Conservation (phyloP, 371 early-diverging fungal species). For the Rhizopus delemar region DNA sequence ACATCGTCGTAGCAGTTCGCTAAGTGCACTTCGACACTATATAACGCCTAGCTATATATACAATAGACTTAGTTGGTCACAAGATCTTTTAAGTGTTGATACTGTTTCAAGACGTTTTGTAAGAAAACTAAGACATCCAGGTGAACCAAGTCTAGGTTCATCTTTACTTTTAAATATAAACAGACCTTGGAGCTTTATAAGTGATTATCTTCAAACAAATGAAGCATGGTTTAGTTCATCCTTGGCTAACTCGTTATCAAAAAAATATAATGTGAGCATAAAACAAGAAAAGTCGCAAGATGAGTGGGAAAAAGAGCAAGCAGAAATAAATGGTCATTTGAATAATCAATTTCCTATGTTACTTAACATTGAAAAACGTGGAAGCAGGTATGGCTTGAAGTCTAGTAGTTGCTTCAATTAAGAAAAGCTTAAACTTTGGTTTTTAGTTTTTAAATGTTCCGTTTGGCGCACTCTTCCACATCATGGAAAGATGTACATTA, state of each 20-base stretch:
- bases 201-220: not conserved
- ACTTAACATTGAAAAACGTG: slow-evolving; percentile 50
- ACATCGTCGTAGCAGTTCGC: slow-evolving; percentile 8
- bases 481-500: slow-evolving; percentile 66
- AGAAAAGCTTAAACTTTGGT: not conserved
- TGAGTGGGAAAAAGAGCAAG: slow-evolving; percentile 20
- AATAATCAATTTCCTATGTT: slow-evolving; percentile 56
- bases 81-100: not conserved
- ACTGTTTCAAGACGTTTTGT: not conserved
- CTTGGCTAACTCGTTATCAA: not conserved
- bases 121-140: not conserved
- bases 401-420: not conserved
- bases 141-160: not conserved
- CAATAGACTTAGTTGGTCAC: slow-evolving; percentile 4
- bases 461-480: slow-evolving; percentile 52
- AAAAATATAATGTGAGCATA: not conserved
- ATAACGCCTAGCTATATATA: slow-evolving; percentile 13
- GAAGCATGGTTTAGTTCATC: not conserved
- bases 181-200: not conserved
- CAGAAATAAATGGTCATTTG: slow-evolving; percentile 38
- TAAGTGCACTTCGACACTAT: slow-evolving; percentile 11
- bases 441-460: slow-evolving; percentile 34
- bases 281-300: not conserved
- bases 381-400: slow-evolving; percentile 39
- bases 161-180: not conserved